These are phyloP conservation scores for Rhodosporidiobolus sp. DNA, from an alignment of 768 basidiomycete genomes.

Conservation along the genomic window DNA sequence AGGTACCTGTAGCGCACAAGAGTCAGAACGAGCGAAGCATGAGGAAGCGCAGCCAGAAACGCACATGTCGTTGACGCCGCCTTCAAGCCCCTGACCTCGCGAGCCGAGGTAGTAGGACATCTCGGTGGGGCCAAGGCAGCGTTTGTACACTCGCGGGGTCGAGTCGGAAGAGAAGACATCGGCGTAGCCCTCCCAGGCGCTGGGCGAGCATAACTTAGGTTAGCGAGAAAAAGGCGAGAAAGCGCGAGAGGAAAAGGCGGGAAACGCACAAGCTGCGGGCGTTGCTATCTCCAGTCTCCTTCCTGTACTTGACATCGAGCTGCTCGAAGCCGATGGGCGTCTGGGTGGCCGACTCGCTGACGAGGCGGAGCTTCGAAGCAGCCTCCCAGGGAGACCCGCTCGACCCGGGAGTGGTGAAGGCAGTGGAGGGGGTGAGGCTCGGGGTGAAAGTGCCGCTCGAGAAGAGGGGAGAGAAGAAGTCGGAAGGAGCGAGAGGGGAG, in stretches of 20 bases:
- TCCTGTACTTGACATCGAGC: not conserved
- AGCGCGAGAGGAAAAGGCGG: not conserved
- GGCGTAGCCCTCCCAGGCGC: conserved; percentile 12
- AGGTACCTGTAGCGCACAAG: conserved; percentile 62
- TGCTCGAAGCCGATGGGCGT: conserved; percentile 3
- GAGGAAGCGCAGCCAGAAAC: conserved; percentile 36
- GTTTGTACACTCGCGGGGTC: conserved; percentile 48
- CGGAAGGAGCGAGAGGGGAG: not conserved
- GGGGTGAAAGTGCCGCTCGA: not conserved
- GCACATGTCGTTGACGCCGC: conserved; percentile 77
- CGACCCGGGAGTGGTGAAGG: conserved; percentile 3
- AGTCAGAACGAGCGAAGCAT: not conserved
- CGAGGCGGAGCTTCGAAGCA: no score
- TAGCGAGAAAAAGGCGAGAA: no score
- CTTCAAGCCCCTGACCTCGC: conserved; percentile 58
- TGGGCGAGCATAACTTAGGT: not conserved
- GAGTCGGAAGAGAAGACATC: not conserved
- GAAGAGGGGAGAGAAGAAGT: not conserved
- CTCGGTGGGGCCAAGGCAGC: conserved; percentile 70
- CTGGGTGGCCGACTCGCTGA: not conserved
- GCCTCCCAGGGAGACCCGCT: not conserved
- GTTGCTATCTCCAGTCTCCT: not conserved
- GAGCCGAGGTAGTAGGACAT: conserved; percentile 74
- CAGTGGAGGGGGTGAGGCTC: not conserved
- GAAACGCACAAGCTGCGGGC: conserved; percentile 24